Conservation (phyloP, 2,329 filamentous ascomycete species). For the Thelonectria rubi region DNA sequence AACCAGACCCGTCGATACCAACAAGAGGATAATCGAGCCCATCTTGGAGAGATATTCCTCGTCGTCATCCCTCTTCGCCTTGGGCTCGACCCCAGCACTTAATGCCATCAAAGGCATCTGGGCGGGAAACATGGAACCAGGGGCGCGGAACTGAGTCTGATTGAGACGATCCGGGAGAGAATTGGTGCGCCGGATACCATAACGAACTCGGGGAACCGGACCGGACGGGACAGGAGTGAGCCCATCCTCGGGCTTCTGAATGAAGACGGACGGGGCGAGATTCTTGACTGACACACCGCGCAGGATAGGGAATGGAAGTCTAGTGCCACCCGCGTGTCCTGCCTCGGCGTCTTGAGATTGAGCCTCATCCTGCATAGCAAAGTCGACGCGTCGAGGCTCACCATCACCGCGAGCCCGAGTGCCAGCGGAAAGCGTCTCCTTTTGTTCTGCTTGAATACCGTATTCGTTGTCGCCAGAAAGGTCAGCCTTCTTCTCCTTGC, state of each 20-base stretch:
- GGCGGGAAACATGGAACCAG: conserved; percentile 60
- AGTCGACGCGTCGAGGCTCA: conserved; percentile 67
- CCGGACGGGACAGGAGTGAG: conserved; percentile 48
- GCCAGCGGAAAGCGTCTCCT: conserved; percentile 41
- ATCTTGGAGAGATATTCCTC: conserved; percentile 63
- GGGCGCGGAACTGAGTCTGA: conserved; percentile 54
- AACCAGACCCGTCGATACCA: conserved; percentile 71
- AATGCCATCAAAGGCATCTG: conserved; percentile 54
- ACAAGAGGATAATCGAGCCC: conserved; percentile 67
- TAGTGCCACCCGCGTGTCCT: conserved; percentile 28
- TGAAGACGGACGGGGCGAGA: conserved; percentile 77
- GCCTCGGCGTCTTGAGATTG: conserved; percentile 44
- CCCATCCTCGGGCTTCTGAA: conserved; percentile 51
- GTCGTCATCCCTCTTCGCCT: conserved; percentile 42
- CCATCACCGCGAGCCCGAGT: conserved; percentile 39
- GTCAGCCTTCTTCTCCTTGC: conserved; percentile 56
- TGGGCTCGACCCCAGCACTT: conserved; percentile 42
- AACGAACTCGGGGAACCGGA: conserved; percentile 65
- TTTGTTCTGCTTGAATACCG: conserved; percentile 45
- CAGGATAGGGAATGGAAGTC: conserved; percentile 62
- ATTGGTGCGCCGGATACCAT: conserved; percentile 76
- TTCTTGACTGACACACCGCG: conserved; percentile 72
- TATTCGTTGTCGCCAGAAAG: conserved; percentile 41
- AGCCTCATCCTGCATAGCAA: conserved; percentile 53
- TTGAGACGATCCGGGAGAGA: conserved; percentile 77